Evolutionary conservation across 208 protist species (phyloP), one percentile per base, ranked within the genome.

Genomic region (Plasmodiophora brassicae): DNA sequence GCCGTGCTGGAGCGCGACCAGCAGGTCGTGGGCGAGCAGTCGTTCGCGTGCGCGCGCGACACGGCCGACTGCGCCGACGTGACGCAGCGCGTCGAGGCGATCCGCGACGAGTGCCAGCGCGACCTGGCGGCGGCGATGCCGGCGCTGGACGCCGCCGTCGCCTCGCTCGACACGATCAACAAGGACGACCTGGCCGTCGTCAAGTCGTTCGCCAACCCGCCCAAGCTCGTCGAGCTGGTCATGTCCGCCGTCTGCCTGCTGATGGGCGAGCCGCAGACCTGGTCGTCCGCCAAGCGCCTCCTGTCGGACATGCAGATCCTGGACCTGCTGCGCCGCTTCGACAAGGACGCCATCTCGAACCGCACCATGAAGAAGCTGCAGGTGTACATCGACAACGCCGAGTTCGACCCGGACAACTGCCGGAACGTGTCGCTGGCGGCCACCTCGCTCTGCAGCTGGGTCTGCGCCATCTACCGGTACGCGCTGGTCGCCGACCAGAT

Each of bases 191-290:
- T 98, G 41, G 96, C 96, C 89, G 97, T 98, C 90, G 91, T 99
- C 46, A 96, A 96, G 87, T 94, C 93, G 71, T 98, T 97, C 88
- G 91, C 93, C 0, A 96, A 96, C 86, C 97, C 97, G 45, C 96
- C 97, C 44, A 93, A 92, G n/a, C 93, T 95, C 35, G 97, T 99
- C 89, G 93, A 97, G 45, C 95, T 96, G 88, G 97, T 96, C 83
- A 96, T 97, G 89, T 95, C 98, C 90, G 96, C 96, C 22, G 96
- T 98, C 87, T 98, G 96, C 93, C 94, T 96, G n/a, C 95, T 99
- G 92, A 96, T 98, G 88, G 95, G 97, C 65, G 89, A 93, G 46
- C 90, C 91, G 71, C 65, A 89, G 10, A 93, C 95, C 90, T 99
- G 96, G 97, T 95, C 96, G 46, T 95, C 97, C 91, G 96, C 97